These are phyloP conservation scores for Blastobotrys terrestris DNA, from an alignment of 805 yeast genomes.

Conservation along the genomic window DNA sequence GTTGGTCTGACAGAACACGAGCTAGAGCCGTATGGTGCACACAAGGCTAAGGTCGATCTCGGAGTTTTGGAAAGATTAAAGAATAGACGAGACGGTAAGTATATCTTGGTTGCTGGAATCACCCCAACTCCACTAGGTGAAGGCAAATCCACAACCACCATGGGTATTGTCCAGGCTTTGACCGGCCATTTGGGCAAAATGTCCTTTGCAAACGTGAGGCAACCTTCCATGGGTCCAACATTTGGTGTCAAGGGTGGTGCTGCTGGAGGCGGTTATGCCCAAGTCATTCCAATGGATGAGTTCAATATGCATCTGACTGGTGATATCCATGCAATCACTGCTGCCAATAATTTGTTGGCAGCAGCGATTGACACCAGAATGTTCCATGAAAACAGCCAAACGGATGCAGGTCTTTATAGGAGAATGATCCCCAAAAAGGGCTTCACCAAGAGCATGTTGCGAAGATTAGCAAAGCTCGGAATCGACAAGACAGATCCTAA, in stretches of 20 bases:
- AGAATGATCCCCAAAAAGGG: conserved; percentile 90
- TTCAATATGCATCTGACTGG: conserved; percentile 97
- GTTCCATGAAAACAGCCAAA: conserved; percentile 89
- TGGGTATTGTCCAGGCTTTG: conserved; percentile 93
- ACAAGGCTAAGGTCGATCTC: conserved; percentile 81
- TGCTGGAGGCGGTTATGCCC: conserved; percentile 98
- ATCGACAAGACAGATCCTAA: conserved; percentile 75
- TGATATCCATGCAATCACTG: conserved; percentile 93
- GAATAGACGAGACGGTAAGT: conserved; percentile 65
- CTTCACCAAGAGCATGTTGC: conserved; percentile 73
- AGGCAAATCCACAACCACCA: conserved; percentile 94
- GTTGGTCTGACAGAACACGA: conserved; percentile 73
- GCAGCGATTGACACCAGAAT: conserved; percentile 97
- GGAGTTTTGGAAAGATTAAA: conserved; percentile 63
- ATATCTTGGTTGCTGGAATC: conserved; percentile 90
- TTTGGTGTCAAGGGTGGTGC: conserved; percentile 99
- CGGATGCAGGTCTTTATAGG: conserved; percentile 71
- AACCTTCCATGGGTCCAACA: conserved; percentile 98
- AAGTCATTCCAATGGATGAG: conserved; percentile 98
- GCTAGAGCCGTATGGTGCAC: conserved; percentile 81
- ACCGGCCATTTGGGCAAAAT: conserved; percentile 83
- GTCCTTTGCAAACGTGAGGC: conserved; percentile 92
- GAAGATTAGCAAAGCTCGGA: conserved; percentile 74
- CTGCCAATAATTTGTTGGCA: conserved; percentile 88
- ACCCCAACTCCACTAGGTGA: conserved; percentile 98